Percentiles rank a stretch among this genome's conserved stretches.
Evolutionary conservation across 345 rosid species (phyloP).

Genomic region (Gossypium sturtianum): DNA sequence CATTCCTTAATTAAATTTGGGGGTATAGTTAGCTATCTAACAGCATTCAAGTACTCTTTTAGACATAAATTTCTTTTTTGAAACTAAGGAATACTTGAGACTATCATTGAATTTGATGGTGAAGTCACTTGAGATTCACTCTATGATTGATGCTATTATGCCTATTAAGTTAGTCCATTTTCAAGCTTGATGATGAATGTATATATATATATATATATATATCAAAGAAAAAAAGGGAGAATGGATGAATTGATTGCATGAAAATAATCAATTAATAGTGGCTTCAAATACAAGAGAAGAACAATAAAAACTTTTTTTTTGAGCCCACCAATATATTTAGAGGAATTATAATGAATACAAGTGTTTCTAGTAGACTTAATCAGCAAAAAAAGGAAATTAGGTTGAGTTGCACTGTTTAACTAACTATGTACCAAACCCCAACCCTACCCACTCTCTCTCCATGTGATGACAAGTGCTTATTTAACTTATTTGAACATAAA

Average conservation of each 20-base stretch:
- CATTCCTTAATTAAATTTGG: not conserved
- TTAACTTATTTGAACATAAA: not conserved
- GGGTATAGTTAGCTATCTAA: not conserved
- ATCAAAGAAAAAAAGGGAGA: not conserved
- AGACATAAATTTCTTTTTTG: not conserved
- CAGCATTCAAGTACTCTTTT: not conserved
- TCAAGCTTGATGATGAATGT: not conserved
- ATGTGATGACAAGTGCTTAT: not conserved
- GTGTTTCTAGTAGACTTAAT: not conserved
- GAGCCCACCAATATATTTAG: not conserved
- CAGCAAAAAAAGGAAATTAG: not conserved
- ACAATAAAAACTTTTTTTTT: not conserved
- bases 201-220: not conserved
- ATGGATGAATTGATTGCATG: not conserved
- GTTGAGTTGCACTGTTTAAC: conserved; percentile 17
- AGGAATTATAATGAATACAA: not conserved
- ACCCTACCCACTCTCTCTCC: not conserved
- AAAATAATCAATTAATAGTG: not conserved
- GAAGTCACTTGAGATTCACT: conserved; percentile 15
- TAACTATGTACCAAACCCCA: not conserved
- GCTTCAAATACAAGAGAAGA: conserved; percentile 6
- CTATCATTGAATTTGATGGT: not conserved
- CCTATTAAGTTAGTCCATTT: not conserved
- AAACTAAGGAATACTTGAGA: not conserved
- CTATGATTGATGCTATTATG: conserved; percentile 4